Base-by-base conservation (phyloP, 1,284 basidiomycete species). In the Cryptococcus sp. region DNA sequence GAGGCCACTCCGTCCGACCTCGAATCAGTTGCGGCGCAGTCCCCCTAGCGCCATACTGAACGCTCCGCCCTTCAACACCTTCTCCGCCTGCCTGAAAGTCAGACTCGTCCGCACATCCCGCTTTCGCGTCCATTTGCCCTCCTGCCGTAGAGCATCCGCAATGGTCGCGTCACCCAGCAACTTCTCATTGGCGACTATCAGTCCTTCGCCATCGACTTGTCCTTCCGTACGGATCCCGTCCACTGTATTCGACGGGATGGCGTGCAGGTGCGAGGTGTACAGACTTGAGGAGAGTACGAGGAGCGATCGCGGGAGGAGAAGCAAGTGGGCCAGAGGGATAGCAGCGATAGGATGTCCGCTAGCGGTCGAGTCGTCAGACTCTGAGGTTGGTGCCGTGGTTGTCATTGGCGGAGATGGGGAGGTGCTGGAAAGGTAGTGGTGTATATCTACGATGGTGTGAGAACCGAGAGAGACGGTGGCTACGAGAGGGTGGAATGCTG, bases 381-480 rank as follows among this genome's bases (percentile, higher is more conserved):
- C 53, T 20, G 42, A n/a, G 19, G 23, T 6, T 0, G 54, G 6
- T 0, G 53, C 52, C 2, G 64, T 54, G 1, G 73, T 64, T 13
- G 64, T 64, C 70, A 77, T 71, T 10, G 71, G 77, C 22, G 78
- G 78, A 1, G 74, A 77, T 13, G 75, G 74, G 4, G 66, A 52
- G 3, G 70, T 67, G 1, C 67, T 62, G 1, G 77, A 73, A 0
- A 79, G 69, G 63, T 91, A 93, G 58, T 83, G 83, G 74, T 91
- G 91, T 72, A 95, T 88, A 76, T 95, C 86, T 68, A 97, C 88
- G 47, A 93, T 81, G 0, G 89, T 83, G 76, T 93, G 88, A 0
- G 90, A 89, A 30, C 88, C 89, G 54, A 97, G 81, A 13, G 92
- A 93, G 56, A 97, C 81, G 11, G 93, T 97, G 0, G 91, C 89